Percentiles rank a stretch among this genome's conserved stretches.
Evolutionary conservation across 805 yeast genomes (phyloP).

Genomic region (Suhomyces prunicola): DNA sequence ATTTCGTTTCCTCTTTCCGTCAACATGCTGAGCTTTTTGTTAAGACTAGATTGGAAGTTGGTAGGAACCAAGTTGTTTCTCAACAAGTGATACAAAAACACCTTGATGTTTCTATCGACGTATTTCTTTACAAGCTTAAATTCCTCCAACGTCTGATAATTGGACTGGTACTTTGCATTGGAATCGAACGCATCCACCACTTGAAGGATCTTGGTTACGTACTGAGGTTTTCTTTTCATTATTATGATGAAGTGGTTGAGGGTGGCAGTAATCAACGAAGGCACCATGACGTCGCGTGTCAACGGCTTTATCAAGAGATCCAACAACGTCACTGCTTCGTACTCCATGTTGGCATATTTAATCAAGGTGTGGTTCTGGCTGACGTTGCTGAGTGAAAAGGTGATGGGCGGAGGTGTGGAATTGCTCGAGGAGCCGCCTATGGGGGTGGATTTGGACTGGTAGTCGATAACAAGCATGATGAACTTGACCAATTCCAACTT

Average conservation of each 20-base stretch:
- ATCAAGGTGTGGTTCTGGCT: constrained; percentile 64
- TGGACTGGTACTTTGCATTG: constrained; percentile 52
- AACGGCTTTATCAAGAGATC: constrained; percentile 61
- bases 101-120: constrained; percentile 56
- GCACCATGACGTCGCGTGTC: constrained; percentile 50
- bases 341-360: constrained; percentile 51
- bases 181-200: constrained; percentile 61
- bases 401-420: constrained; percentile 13
- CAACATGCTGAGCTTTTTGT: constrained; percentile 27
- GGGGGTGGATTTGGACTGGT: constrained; percentile 42
- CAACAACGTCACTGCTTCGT: constrained; percentile 64
- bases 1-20: constrained; percentile 39
- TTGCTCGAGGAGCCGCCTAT: constrained; percentile 2
- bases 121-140: constrained; percentile 59
- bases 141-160: constrained; percentile 40
- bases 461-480: constrained; percentile 46
- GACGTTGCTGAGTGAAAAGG: constrained; percentile 50
- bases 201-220: constrained; percentile 53
- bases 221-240: constrained; percentile 63
- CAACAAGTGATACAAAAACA: constrained; percentile 38
- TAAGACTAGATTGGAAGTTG: constrained; percentile 25
- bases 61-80: constrained; percentile 36
- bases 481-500: constrained; percentile 73
- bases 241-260: constrained; percentile 62
- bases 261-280: constrained; percentile 62